A percentile compares a stretch with the other conserved stretches of the same genome.
phyloP scores from a whole-genome alignment of 352 stramenopile species.

The Phytophthora crassamura region DNA sequence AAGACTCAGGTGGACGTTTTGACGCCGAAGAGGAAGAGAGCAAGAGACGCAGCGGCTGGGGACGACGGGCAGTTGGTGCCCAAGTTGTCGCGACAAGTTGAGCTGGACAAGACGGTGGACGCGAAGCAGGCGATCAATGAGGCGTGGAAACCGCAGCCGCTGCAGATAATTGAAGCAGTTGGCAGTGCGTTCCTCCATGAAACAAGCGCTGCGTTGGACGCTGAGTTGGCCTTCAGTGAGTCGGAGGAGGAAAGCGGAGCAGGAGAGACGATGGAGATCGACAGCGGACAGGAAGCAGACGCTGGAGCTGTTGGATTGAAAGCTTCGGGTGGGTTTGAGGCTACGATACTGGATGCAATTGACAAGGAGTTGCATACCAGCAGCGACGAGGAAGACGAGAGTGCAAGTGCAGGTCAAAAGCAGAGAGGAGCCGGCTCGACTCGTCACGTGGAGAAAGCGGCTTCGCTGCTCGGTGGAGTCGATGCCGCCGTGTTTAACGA shows the following conservation, averaged over 20 bases:
- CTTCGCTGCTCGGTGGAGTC: not conserved
- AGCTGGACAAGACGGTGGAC: not conserved
- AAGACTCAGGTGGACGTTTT: not conserved
- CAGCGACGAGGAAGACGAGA: constrained; percentile 27
- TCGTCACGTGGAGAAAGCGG: not conserved
- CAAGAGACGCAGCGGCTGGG: not conserved
- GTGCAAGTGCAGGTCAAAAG: no score
- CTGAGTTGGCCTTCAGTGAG: constrained; percentile 45
- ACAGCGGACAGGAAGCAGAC: not conserved
- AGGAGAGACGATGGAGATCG: not conserved
- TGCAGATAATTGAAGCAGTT: constrained; percentile 12
- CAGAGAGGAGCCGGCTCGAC: no score
- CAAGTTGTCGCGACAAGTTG: constrained; percentile 9
- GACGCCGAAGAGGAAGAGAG: constrained; percentile 11
- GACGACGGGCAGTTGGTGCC: constrained; percentile 24
- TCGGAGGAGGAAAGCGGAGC: constrained; percentile 26
- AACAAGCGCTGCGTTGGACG: constrained; percentile 44
- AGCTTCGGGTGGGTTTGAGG: constrained; percentile 11
- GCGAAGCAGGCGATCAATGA: not conserved
- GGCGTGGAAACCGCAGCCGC: not conserved
- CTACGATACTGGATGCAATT: constrained; percentile 18
- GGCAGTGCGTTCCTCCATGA: constrained; percentile 12
- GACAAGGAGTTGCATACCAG: constrained; percentile 37
- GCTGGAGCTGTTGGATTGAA: not conserved
- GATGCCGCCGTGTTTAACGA: constrained; percentile 9